phyloP scores from a whole-genome alignment of 2,329 filamentous ascomycete genomes.

The Penicillium sp. region DNA sequence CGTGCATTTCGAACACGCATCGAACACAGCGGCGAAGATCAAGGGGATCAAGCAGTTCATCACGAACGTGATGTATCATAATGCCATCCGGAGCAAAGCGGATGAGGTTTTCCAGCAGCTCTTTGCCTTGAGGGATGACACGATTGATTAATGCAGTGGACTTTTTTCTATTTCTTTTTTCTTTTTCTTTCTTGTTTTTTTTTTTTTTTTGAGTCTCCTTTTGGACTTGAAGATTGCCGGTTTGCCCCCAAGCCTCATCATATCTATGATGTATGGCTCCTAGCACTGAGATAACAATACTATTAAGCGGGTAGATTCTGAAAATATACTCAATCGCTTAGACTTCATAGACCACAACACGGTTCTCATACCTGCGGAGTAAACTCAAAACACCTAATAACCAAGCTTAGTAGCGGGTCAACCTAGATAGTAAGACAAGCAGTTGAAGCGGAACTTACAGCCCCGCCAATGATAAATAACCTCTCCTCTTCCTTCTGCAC shows the following conservation, averaged over 20 bases:
- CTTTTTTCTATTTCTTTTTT: neutral
- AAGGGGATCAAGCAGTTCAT: conserved; percentile 79
- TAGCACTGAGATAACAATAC: no score
- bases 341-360: neutral
- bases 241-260: no score
- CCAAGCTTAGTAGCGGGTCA: neutral
- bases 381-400: conserved; percentile 7
- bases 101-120: conserved; percentile 78
- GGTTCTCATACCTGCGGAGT: neutral
- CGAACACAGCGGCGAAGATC: conserved; percentile 75
- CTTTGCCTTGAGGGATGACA: conserved; percentile 76
- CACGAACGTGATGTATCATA: conserved; percentile 87
- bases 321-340: neutral
- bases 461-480: conserved; percentile 96
- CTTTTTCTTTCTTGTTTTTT: no score
- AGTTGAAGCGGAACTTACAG: conserved; percentile 58
- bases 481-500: conserved; percentile 89
- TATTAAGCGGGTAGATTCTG: neutral
- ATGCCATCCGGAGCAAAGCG: conserved; percentile 73
- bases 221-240: no score
- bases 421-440: neutral
- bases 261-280: no score
- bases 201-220: no score
- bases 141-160: conserved; percentile 54
- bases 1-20: conserved; percentile 76